These are phyloP conservation scores for Rutstroemia sp. DNA, from an alignment of 2,329 filamentous ascomycete species.

Conservation along the genomic window DNA sequence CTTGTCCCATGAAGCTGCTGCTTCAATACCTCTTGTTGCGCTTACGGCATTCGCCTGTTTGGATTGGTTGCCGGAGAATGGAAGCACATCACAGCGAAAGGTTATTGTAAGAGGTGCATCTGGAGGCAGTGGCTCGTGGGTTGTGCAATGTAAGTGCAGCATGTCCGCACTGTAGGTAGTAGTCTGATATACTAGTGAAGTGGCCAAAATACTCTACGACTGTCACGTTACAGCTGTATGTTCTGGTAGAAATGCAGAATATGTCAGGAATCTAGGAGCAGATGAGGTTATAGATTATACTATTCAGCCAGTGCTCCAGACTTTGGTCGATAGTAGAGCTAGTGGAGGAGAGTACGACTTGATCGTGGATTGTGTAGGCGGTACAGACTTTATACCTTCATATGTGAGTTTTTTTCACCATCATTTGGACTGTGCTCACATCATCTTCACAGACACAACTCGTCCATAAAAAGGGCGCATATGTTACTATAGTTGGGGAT, in stretches of 20 bases:
- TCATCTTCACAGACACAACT: conserved; percentile 15
- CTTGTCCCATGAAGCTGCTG: conserved; percentile 36
- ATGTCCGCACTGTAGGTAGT: neutral
- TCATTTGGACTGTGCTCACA: neutral
- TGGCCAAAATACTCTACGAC: conserved; percentile 22
- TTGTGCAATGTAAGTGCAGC: conserved; percentile 20
- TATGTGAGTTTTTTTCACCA: conserved; percentile 16
- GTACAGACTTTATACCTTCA: conserved; percentile 22
- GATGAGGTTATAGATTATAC: conserved; percentile 27
- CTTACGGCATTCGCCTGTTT: conserved; percentile 33
- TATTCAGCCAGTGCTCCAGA: conserved; percentile 14
- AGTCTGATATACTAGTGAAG: conserved; percentile 10
- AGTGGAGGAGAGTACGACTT: conserved; percentile 16
- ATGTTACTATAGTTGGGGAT: conserved; percentile 28
- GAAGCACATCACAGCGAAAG: conserved; percentile 12
- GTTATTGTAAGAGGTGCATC: conserved; percentile 25
- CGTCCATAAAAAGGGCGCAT: conserved; percentile 21
- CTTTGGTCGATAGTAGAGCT: conserved; percentile 11
- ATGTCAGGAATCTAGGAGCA: conserved; percentile 22
- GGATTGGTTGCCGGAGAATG: conserved; percentile 21
- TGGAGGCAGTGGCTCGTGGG: conserved; percentile 25
- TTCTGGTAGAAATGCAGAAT: conserved; percentile 22
- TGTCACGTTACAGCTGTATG: conserved; percentile 28
- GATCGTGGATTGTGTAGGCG: conserved; percentile 32
- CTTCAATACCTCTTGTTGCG: conserved; percentile 37